These are phyloP conservation scores for Dothistroma pini DNA, from an alignment of 2,329 filamentous ascomycete genomes.

Conservation along the genomic window DNA sequence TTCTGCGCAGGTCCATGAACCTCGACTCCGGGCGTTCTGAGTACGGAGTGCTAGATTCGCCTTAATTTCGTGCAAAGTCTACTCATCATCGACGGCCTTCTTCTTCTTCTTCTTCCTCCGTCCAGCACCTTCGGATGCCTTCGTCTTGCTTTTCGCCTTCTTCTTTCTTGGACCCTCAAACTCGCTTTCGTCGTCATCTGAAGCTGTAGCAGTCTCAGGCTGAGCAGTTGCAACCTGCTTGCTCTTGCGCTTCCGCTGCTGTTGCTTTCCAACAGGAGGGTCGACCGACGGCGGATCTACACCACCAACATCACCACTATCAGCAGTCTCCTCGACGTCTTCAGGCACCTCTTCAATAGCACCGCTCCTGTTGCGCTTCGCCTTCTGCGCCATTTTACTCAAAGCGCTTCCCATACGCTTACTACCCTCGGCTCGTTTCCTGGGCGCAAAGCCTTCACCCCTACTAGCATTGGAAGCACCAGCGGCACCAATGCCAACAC, in stretches of 20 bases:
- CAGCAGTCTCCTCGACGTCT: neutral
- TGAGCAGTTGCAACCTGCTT: slow-evolving; percentile 7
- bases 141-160: slow-evolving; percentile 8
- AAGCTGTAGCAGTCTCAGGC: neutral
- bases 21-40: neutral
- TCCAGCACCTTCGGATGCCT: neutral
- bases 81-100: neutral
- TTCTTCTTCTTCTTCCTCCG: slow-evolving; percentile 1
- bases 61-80: neutral
- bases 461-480: slow-evolving; percentile 17
- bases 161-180: slow-evolving; percentile 4
- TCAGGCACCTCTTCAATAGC: neutral
- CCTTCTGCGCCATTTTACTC: slow-evolving; percentile 59
- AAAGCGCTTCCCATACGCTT: slow-evolving; percentile 76
- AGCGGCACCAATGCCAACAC: slow-evolving; percentile 61
- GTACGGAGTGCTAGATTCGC: too few species aligned
- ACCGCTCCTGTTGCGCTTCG: slow-evolving; percentile 33
- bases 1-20: neutral
- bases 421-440: slow-evolving; percentile 58
- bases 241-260: slow-evolving; percentile 16
- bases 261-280: slow-evolving; percentile 1
- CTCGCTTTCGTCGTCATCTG: slow-evolving; percentile 5
- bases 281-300: neutral
- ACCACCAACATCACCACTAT: neutral
- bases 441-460: slow-evolving; percentile 65